Conservation (phyloP, 2,329 filamentous ascomycete species). For the Hymenoscyphus infarciens region DNA sequence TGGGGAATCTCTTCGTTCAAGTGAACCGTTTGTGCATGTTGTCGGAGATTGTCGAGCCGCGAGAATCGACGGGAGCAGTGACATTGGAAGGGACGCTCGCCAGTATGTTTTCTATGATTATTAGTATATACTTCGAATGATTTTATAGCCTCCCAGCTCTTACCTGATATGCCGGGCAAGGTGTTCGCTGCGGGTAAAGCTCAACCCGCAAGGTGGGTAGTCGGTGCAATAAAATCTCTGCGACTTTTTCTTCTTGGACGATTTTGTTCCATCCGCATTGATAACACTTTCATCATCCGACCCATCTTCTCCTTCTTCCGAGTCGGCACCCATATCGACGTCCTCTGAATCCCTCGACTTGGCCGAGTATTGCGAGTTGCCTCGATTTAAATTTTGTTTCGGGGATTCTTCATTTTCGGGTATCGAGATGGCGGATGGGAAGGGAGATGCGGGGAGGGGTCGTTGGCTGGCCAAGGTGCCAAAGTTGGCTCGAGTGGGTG, state of each 20-base stretch:
- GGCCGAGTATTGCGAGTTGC: conserved; percentile 58
- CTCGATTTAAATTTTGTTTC: conserved; percentile 45
- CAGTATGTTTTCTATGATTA: conserved; percentile 79
- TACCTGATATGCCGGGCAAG: conserved; percentile 90
- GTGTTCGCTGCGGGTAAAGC: conserved; percentile 95
- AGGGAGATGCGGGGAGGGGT: conserved; percentile 49
- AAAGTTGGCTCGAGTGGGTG: conserved; percentile 61
- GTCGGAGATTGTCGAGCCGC: conserved; percentile 86
- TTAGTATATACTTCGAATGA: conserved; percentile 26
- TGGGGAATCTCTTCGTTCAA: conserved; percentile 95
- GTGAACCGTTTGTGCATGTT: conserved; percentile 96
- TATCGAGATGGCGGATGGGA: conserved; percentile 47
- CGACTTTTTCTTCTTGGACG: conserved; percentile 91
- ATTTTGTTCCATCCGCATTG: conserved; percentile 61
- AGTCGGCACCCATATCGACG: conserved; percentile 68
- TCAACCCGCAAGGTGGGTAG: conserved; percentile 88
- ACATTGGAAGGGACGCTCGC: conserved; percentile 93
- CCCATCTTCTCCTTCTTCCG: conserved; percentile 56
- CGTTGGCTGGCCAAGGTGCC: conserved; percentile 46
- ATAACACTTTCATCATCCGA: conserved; percentile 65
- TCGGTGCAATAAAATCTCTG: conserved; percentile 96
- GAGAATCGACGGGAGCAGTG: conserved; percentile 94
- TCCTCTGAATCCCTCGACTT: conserved; percentile 64
- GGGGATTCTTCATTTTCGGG: conserved; percentile 44
- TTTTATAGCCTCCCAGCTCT: conserved; percentile 23